These are phyloP conservation scores for Amylocystis lapponica DNA, from an alignment of 768 basidiomycete species.

Conservation along the genomic window DNA sequence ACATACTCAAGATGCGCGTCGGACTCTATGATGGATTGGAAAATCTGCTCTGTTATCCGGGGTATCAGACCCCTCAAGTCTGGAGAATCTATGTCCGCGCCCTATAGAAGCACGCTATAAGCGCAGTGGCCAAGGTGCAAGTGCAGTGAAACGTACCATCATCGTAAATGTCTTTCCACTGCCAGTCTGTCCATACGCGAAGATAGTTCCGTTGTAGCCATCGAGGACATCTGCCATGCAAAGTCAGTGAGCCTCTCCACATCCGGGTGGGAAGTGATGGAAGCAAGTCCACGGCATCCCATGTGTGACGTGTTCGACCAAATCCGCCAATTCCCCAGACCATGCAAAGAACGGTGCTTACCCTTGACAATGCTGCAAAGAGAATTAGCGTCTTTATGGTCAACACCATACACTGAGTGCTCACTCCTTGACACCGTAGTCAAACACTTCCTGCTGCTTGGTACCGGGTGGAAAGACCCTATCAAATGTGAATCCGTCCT, in stretches of 20 bases:
- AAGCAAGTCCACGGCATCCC: neutral
- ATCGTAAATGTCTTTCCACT: slow-evolving; percentile 95
- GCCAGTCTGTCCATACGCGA: slow-evolving; percentile 84
- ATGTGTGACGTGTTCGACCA: neutral
- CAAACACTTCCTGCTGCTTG: slow-evolving; percentile 90
- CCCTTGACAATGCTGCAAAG: slow-evolving; percentile 79
- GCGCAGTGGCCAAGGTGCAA: slow-evolving; percentile 6
- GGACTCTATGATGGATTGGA: slow-evolving; percentile 94
- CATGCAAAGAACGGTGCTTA: too few species aligned
- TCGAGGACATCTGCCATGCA: slow-evolving; percentile 79
- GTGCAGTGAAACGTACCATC: slow-evolving; percentile 64
- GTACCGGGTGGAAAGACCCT: slow-evolving; percentile 92
- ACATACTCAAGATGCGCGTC: slow-evolving; percentile 95
- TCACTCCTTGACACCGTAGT: slow-evolving; percentile 97
- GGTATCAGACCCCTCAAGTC: slow-evolving; percentile 96
- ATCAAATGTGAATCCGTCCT: slow-evolving; percentile 97
- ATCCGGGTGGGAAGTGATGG: neutral
- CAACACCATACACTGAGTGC: slow-evolving; percentile 28
- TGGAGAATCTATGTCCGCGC: slow-evolving; percentile 93
- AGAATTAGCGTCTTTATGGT: neutral
- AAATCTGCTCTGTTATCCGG: slow-evolving; percentile 98
- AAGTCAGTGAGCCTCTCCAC: slow-evolving; percentile 1
- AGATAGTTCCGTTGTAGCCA: slow-evolving; percentile 96
- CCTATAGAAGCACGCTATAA: slow-evolving; percentile 44
- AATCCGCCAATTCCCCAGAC: neutral